These are phyloP conservation scores for Lanzia echinophila DNA, from an alignment of 2,329 filamentous ascomycete species.

Conservation along the genomic window DNA sequence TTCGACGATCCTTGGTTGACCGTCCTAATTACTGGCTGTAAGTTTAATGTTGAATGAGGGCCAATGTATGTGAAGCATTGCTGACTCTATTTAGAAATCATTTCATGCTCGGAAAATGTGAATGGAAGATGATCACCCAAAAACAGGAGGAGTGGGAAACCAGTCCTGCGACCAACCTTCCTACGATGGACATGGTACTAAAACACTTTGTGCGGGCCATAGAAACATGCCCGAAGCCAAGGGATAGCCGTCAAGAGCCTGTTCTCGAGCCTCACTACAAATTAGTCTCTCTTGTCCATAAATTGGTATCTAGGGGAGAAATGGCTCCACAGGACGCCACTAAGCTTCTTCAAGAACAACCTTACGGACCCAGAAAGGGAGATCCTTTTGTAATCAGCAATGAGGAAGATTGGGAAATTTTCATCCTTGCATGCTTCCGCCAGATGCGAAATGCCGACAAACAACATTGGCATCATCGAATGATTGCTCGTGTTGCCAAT, in stretches of 20 bases:
- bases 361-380: slow-evolving; percentile 26
- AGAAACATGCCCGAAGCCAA: slow-evolving; percentile 52
- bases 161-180: slow-evolving; percentile 26
- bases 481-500: slow-evolving; percentile 55
- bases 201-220: slow-evolving; percentile 53
- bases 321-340: slow-evolving; percentile 26
- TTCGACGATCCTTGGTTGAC: slow-evolving; percentile 50
- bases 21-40: slow-evolving; percentile 57
- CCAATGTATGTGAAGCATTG: background rate
- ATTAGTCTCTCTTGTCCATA: slow-evolving; percentile 59
- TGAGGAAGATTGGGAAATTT: slow-evolving; percentile 50
- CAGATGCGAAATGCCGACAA: slow-evolving; percentile 49
- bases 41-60: slow-evolving; percentile 28
- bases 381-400: slow-evolving; percentile 24
- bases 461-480: slow-evolving; percentile 69
- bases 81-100: slow-evolving; percentile 44
- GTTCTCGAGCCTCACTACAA: slow-evolving; percentile 70
- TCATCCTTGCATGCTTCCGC: slow-evolving; percentile 42
- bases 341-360: slow-evolving; percentile 31
- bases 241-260: slow-evolving; percentile 54
- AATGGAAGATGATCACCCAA: slow-evolving; percentile 62
- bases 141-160: slow-evolving; percentile 35
- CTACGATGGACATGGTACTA: slow-evolving; percentile 41
- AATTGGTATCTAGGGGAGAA: slow-evolving; percentile 44
- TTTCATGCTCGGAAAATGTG: slow-evolving; percentile 64